These are phyloP conservation scores for Calonectria hongkongensis DNA, from an alignment of 2,329 filamentous ascomycete species.

Conservation along the genomic window DNA sequence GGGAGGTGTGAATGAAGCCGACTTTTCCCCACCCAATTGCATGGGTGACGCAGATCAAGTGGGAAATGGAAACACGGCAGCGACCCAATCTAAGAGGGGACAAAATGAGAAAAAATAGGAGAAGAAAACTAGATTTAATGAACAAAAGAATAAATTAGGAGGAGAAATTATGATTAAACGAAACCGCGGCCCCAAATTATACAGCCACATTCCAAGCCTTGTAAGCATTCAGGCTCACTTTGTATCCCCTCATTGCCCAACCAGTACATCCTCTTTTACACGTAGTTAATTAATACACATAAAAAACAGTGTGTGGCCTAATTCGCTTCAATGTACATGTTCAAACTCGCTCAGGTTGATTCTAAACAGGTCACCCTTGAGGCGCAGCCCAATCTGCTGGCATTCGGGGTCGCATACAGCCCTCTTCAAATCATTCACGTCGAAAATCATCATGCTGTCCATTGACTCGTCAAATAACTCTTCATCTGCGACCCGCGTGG, in stretches of 20 bases:
- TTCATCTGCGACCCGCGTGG: conserved; percentile 32
- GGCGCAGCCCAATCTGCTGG: conserved; percentile 8
- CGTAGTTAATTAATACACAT: not conserved
- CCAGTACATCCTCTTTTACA: too few relatives aligned
- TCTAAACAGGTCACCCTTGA: conserved; percentile 4
- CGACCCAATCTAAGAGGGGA: not conserved
- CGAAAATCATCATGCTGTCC: conserved; percentile 12
- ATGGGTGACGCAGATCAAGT: not conserved
- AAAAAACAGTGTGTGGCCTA: not conserved
- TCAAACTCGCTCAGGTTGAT: conserved; percentile 10
- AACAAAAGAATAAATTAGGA: not conserved
- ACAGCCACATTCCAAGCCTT: too few relatives aligned
- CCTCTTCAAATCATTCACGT: conserved; percentile 29
- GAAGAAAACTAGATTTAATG: not conserved
- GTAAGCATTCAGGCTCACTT: too few relatives aligned
- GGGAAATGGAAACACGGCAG: not conserved
- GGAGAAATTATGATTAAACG: not conserved
- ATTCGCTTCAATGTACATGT: not conserved
- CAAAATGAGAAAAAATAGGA: not conserved
- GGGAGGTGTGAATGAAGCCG: conserved; percentile 6
- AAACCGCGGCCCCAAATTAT: too few relatives aligned
- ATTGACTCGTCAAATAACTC: not conserved
- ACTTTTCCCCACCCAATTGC: conserved; percentile 21
- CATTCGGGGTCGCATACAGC: not conserved
- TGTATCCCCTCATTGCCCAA: not conserved